Conservation (phyloP, 768 basidiomycete species). For the Coprinellus micaceus region DNA sequence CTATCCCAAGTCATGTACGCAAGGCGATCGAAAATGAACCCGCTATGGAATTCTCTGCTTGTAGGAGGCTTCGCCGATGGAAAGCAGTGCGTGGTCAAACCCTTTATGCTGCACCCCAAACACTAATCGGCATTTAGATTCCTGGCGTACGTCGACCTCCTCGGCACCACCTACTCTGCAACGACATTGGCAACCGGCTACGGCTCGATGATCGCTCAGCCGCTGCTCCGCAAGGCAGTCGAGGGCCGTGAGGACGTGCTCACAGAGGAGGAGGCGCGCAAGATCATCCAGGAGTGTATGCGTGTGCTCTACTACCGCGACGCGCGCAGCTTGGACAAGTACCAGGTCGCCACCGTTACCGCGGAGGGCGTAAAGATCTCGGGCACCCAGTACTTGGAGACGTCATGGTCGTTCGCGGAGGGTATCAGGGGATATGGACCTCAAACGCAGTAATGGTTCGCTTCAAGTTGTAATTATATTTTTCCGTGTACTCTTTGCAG, state of each 20-base stretch:
- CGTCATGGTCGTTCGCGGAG: conserved; percentile 91
- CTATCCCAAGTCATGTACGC: conserved; percentile 88
- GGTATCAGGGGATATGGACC: conserved; percentile 87
- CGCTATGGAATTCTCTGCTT: conserved; percentile 91
- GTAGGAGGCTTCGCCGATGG: conserved; percentile 90
- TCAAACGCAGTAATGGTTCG: conserved; percentile 69
- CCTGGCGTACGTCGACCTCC: conserved; percentile 88
- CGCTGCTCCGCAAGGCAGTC: conserved; percentile 85
- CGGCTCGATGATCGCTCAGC: conserved; percentile 90
- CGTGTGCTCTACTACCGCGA: conserved; percentile 95
- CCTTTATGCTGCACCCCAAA: neutral
- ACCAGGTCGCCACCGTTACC: conserved; percentile 91
- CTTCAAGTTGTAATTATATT: conserved; percentile 4
- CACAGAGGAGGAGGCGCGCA: conserved; percentile 73
- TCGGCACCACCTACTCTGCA: conserved; percentile 94
- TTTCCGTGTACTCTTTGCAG: neutral
- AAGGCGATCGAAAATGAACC: conserved; percentile 83
- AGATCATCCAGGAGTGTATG: conserved; percentile 83
- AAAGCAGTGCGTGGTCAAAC: conserved; percentile 49
- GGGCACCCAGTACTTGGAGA: conserved; percentile 70
- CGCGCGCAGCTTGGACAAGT: conserved; percentile 96
- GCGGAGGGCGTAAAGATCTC: conserved; percentile 73
- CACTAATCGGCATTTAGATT: conserved; percentile 56
- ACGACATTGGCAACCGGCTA: conserved; percentile 95
- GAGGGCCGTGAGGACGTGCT: conserved; percentile 75